Percentiles rank a stretch among this genome's conserved stretches.
These are phyloP conservation scores for Peniophora sp. DNA, from an alignment of 1,284 basidiomycete species.

Conservation along the genomic window DNA sequence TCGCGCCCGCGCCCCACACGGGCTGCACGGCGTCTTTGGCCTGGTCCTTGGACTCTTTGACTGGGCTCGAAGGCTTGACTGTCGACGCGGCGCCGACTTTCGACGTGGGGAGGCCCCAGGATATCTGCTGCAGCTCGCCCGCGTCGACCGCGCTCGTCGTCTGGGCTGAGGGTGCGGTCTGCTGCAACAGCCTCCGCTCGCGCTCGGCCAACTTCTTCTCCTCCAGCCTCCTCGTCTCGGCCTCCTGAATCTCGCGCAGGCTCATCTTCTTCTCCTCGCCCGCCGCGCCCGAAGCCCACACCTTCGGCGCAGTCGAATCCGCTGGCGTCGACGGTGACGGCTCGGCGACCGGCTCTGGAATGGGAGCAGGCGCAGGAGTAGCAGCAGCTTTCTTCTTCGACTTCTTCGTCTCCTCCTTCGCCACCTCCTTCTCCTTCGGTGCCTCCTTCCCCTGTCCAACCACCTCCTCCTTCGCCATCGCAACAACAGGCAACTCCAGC, in stretches of 20 bases:
- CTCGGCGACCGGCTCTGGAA: constrained; percentile 14
- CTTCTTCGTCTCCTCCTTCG: neutral
- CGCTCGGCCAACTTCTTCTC: constrained; percentile 63
- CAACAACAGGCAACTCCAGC: constrained; percentile 3
- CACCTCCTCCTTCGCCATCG: neutral
- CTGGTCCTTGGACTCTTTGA: constrained; percentile 23
- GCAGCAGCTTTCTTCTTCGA: constrained; percentile 7
- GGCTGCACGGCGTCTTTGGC: constrained; percentile 28
- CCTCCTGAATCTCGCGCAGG: constrained; percentile 93
- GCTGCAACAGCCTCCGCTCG: constrained; percentile 53
- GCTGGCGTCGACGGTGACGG: constrained; percentile 24
- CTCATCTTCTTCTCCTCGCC: constrained; percentile 67
- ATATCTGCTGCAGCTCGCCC: constrained; percentile 13
- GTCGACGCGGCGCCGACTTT: constrained; percentile 51
- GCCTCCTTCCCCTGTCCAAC: neutral
- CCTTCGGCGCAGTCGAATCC: constrained; percentile 18
- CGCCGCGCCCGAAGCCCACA: constrained; percentile 54
- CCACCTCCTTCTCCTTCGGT: neutral
- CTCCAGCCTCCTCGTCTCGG: constrained; percentile 79
- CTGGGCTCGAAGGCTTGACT: constrained; percentile 31
- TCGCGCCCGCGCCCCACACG: constrained; percentile 62
- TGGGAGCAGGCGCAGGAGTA: constrained; percentile 7
- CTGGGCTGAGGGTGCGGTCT: constrained; percentile 34
- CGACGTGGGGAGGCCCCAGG: constrained; percentile 75
- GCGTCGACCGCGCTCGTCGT: constrained; percentile 39